Base-by-base conservation (phyloP, 257 asterid species). In the Ilex asprella region DNA sequence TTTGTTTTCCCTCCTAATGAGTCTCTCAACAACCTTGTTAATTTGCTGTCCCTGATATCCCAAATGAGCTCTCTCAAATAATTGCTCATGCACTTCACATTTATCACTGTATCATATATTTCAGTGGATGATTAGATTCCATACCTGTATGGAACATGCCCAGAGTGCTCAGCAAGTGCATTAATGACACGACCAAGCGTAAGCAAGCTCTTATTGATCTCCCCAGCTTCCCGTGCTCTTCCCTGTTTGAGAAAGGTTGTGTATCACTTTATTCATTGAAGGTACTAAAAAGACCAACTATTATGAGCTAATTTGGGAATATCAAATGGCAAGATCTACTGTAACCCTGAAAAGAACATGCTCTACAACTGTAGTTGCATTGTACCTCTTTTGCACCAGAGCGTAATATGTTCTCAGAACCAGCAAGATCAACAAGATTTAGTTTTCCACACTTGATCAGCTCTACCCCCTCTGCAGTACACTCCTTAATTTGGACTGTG, bases 211-310 rank as follows among this genome's bases (percentile, higher is more conserved):
- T 93, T 93, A 85, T 93, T 93, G 75, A 93, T 93, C 74, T 93
- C 99, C 63, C 99, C 99, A 16, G 99, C 99, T 84, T 93, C 99
- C 82, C 99, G 86, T 61, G 99, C 99, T 82, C 99, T 84, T 14
- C 97, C 97, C 99, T 93, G 87, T 39, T 63, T 79, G 72, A 61
- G 67, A 10, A 59, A 58, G 5, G 10, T 12, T 16, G 53, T 55
- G 59, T 39, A 15, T n/a, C 56, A 65, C 71, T 55, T 47, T 80
- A 79, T 66, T 21, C 27, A 1, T 21, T 21, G 27, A 21, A 21
- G 27, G 27, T 21, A 21, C 27, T 8, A 35, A 35, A 35, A 35
- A 35, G 41, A 35, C 41, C 41, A 35, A 35, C 2, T 35, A 35
- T 35, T 35, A 35, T 35, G 41, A 8, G 41, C 41, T 8, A 35